Percentiles rank a stretch among this genome's conserved stretches.
These are phyloP conservation scores for Candida tallmaniae DNA, from an alignment of 805 yeast species.

Conservation along the genomic window DNA sequence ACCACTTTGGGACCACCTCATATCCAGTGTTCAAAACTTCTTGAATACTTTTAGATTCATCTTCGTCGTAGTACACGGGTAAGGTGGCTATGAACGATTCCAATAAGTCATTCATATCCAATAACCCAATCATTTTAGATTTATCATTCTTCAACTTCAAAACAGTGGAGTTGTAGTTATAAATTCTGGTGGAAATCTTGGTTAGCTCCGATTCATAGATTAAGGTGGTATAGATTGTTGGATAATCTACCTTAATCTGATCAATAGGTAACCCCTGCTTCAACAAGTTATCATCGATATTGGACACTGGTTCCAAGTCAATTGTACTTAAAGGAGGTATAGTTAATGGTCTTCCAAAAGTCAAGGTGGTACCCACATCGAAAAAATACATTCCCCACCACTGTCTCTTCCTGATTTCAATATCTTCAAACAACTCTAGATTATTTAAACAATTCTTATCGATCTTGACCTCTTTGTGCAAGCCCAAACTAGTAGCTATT, in stretches of 20 bases:
- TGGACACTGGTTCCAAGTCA: slow-evolving; percentile 15
- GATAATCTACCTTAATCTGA: slow-evolving; percentile 13
- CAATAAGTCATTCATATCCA: slow-evolving; percentile 17
- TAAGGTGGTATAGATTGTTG: slow-evolving; percentile 17
- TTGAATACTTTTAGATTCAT: slow-evolving; percentile 8
- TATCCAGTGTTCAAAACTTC: slow-evolving; percentile 8
- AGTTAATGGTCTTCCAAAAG: slow-evolving; percentile 18
- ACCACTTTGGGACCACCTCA: slow-evolving; percentile 15
- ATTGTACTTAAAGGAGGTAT: slow-evolving; percentile 18
- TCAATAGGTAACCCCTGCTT: slow-evolving; percentile 10
- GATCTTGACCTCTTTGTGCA: slow-evolving; percentile 17
- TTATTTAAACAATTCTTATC: slow-evolving; percentile 6
- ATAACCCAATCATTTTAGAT: slow-evolving; percentile 18
- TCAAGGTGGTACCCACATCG: slow-evolving; percentile 18
- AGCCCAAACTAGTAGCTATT: slow-evolving; percentile 18
- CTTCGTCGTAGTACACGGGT: slow-evolving; percentile 14
- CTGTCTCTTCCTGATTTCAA: slow-evolving; percentile 17
- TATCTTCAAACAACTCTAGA: slow-evolving; percentile 14
- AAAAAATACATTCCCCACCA: slow-evolving; percentile 21
- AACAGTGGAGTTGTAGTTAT: slow-evolving; percentile 17
- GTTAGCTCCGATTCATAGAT: slow-evolving; percentile 18
- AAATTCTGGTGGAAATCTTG: slow-evolving; percentile 17
- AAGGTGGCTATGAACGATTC: slow-evolving; percentile 11
- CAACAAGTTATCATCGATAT: slow-evolving; percentile 15
- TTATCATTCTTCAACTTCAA: slow-evolving; percentile 17